Evolutionary conservation across 129 eudicot genomes (phyloP).

Genomic region (sunflower (Helianthus annuus)): HanXRQr2.0-SUNRISE NC_035438.2:130943749-130944248

Average conservation of each 20-base stretch:
- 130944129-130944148: neutral
- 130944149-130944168: neutral
- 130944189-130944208: neutral
- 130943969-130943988: slow-evolving; percentile 1
- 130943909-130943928: slow-evolving; percentile 7
- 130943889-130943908: neutral
- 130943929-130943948: slow-evolving; percentile 2
- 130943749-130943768: slow-evolving; percentile 19
- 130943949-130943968: slow-evolving; percentile 19
- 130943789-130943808: slow-evolving; percentile 17
- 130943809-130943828: neutral
- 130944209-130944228: too few relatives aligned
- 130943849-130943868: neutral
- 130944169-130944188: neutral
- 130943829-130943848: neutral
- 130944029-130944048: neutral
- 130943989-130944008: slow-evolving; percentile 8
- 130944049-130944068: slow-evolving; percentile 11
- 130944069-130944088: neutral
- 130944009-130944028: neutral
- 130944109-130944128: neutral
- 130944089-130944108: slow-evolving; percentile 16
- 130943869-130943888: neutral
- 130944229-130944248: too few relatives aligned
- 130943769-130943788: slow-evolving; percentile 5